These are phyloP conservation scores for Mycena maculata DNA, from an alignment of 768 basidiomycete genomes.

Conservation along the genomic window DNA sequence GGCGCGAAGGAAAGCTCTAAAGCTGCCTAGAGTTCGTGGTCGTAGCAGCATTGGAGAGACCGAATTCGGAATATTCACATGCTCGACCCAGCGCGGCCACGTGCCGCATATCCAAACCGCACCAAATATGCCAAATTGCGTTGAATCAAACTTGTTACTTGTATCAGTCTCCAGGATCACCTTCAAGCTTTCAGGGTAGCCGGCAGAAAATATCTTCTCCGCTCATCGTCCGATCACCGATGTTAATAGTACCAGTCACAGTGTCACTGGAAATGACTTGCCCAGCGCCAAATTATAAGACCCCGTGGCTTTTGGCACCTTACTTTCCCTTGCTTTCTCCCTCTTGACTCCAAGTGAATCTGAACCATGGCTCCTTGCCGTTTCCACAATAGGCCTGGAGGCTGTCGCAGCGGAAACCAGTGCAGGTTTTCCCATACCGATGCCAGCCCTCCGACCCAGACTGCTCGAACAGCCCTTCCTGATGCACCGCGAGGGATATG, in stretches of 20 bases:
- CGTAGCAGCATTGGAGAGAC: constrained; percentile 25
- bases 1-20: constrained; percentile 48
- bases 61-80: neutral
- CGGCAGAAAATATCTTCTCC: neutral
- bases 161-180: neutral
- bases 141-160: neutral
- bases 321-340: neutral
- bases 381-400: constrained; percentile 54
- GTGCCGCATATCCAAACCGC: neutral
- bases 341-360: neutral
- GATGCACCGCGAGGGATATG: constrained; percentile 54
- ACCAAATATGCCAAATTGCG: neutral
- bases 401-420: constrained; percentile 57
- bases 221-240: constrained; percentile 8
- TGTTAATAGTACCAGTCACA: constrained; percentile 17
- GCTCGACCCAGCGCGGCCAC: neutral
- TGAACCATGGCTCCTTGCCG: constrained; percentile 49
- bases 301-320: constrained; percentile 13
- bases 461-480: constrained; percentile 11
- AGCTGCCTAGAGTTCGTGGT: constrained; percentile 26
- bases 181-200: constrained; percentile 8
- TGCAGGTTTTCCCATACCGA: constrained; percentile 50
- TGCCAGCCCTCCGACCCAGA: constrained; percentile 20
- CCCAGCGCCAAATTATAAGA: constrained; percentile 23
- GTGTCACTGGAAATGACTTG: constrained; percentile 3